Conservation (phyloP, 805 yeast species). For the Yarrowia sp. region DNA sequence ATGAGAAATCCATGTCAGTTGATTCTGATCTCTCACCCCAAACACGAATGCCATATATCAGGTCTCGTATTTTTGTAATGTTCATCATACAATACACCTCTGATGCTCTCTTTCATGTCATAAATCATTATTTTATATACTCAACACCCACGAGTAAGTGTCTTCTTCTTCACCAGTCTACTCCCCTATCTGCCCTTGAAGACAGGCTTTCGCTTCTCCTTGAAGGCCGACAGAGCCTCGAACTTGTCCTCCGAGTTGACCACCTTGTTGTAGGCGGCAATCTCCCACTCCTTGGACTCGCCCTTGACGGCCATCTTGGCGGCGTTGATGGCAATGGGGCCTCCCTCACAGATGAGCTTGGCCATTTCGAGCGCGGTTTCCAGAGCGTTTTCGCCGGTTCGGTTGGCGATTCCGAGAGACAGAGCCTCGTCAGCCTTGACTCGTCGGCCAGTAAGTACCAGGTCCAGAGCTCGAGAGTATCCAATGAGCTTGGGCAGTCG, state of each 20-base stretch:
- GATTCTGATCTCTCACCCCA: too few species aligned
- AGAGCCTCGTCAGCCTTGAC: slow-evolving; percentile 52
- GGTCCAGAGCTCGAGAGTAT: slow-evolving; percentile 59
- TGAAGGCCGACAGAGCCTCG: slow-evolving; percentile 53
- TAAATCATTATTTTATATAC: neutral
- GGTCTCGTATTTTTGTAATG: too few species aligned
- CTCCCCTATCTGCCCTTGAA: slow-evolving; percentile 45
- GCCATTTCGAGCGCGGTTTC: slow-evolving; percentile 46
- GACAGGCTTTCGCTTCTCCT: slow-evolving; percentile 50
- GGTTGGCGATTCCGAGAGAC: slow-evolving; percentile 51
- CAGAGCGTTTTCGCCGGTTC: slow-evolving; percentile 44
- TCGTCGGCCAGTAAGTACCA: slow-evolving; percentile 53
- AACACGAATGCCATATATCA: too few species aligned
- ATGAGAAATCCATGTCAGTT: too few species aligned
- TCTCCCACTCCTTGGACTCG: slow-evolving; percentile 45
- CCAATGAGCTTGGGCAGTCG: slow-evolving; percentile 58
- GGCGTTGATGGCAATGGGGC: slow-evolving; percentile 47
- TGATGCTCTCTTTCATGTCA: neutral
- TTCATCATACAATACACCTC: too few species aligned
- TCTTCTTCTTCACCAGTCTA: too few species aligned
- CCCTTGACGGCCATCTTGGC: slow-evolving; percentile 48
- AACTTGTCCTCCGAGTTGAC: slow-evolving; percentile 49
- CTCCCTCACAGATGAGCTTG: slow-evolving; percentile 46
- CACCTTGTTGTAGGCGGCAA: slow-evolving; percentile 44
- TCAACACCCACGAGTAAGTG: neutral